Percentiles rank a stretch among this genome's conserved stretches.
These are phyloP conservation scores for Globisporangium lucens DNA, from an alignment of 352 stramenopile species.

Conservation along the genomic window DNA sequence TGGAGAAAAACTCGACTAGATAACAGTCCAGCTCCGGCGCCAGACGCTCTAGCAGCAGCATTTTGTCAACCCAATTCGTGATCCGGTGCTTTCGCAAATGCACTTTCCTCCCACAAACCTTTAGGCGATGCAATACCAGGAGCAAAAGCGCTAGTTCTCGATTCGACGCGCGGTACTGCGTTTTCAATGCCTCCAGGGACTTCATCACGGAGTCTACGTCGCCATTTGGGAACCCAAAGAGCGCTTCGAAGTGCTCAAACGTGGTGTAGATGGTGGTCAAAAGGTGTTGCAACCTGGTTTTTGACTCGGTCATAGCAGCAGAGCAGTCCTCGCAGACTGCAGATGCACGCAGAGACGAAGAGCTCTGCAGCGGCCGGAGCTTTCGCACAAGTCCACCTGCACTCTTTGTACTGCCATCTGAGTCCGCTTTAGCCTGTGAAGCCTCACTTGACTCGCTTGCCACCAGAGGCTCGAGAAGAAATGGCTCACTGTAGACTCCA, in stretches of 20 bases:
- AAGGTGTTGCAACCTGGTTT: constrained; percentile 19
- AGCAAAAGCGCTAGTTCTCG: constrained; percentile 51
- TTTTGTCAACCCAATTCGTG: constrained; percentile 13
- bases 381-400: constrained; percentile 5
- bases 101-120: constrained; percentile 14
- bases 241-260: constrained; percentile 8
- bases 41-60: constrained; percentile 31
- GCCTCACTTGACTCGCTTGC: not conserved
- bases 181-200: constrained; percentile 28
- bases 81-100: constrained; percentile 24
- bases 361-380: constrained; percentile 6
- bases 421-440: not conserved
- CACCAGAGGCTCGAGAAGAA: constrained; percentile 43
- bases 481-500: constrained; percentile 43
- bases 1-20: constrained; percentile 23
- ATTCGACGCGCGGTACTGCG: constrained; percentile 31
- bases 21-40: constrained; percentile 52
- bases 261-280: constrained; percentile 23
- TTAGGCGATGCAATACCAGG: constrained; percentile 30
- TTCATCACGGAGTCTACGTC: constrained; percentile 6
- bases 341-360: not conserved
- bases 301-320: constrained; percentile 13
- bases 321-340: constrained; percentile 9
- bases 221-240: constrained; percentile 12
- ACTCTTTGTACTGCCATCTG: not conserved